phyloP scores from a whole-genome alignment of 768 basidiomycete genomes.

The Amanita rubescens region DNA sequence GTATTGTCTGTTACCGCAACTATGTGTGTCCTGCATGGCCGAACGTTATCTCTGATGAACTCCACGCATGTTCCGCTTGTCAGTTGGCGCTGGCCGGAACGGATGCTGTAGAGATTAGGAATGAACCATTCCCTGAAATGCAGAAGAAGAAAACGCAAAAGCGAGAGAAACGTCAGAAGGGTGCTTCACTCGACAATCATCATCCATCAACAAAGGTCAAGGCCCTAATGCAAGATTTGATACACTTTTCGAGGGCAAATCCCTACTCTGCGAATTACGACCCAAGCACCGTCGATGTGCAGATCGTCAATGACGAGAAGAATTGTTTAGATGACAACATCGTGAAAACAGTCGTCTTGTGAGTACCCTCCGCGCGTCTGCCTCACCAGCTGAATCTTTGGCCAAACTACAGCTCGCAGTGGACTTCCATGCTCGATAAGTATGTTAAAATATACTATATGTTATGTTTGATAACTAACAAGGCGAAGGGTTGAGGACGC shows the following conservation, averaged over 20 bases:
- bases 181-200: constrained; percentile 44
- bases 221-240: constrained; percentile 71
- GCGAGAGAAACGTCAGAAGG: constrained; percentile 61
- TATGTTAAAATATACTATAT: constrained; percentile 24
- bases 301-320: constrained; percentile 72
- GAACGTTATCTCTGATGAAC: constrained; percentile 48
- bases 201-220: constrained; percentile 86
- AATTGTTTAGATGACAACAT: constrained; percentile 61
- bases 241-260: constrained; percentile 76
- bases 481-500: constrained; percentile 76
- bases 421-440: constrained; percentile 94
- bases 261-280: constrained; percentile 87
- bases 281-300: constrained; percentile 60
- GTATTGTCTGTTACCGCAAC: constrained; percentile 74
- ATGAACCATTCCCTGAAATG: constrained; percentile 42
- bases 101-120: constrained; percentile 81
- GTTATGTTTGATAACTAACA: constrained; percentile 9
- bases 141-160: constrained; percentile 58
- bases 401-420: constrained; percentile 62
- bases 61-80: constrained; percentile 71
- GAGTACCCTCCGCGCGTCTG: constrained; percentile 27
- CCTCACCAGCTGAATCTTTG: constrained; percentile 14
- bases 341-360: constrained; percentile 96
- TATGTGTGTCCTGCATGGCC: constrained; percentile 82
- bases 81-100: constrained; percentile 53